Base-by-base conservation (phyloP, 805 yeast species). In the Zygotorulaspora sp. region DNA sequence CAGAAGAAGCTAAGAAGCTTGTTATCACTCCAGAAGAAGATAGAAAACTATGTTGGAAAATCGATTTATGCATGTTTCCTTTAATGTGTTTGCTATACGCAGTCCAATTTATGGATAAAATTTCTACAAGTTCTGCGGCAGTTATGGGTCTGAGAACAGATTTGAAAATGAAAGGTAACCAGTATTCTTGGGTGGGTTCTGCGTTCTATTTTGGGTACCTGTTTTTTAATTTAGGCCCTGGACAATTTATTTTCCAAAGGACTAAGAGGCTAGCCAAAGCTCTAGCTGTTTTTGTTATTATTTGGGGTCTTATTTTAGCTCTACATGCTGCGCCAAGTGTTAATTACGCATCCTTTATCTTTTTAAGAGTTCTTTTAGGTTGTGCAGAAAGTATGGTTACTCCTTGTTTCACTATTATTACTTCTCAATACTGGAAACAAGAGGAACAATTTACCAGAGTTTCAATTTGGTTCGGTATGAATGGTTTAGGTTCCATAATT, bases 151-250 rank as follows among this genome's bases (percentile, higher is more conserved):
- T 72, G 33, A 58, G 63, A 45, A 55, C 49, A 6, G 79, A 67
- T 41, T 57, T 68, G 46, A 60, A 62, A 41, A 74, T 75, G 75
- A 44, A 52, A 40, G 66, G 67, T 23, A 41, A 51, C 22, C 57
- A 67, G 52, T 71, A 74, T 49, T 57, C 75, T 33, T 74, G 83
- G 79, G 60, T 71, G 11, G 75, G 80, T n/a, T 68, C 80, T 1
- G 70, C 76, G 6, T 79, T 78, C 47, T 78, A 78, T 50, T 55
- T 82, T 26, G 89, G 88, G 2, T 83, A 80, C 53, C 56, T 82
- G 33, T 65, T 63, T 6, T 79, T 77, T 50, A 80, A 76, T 47
- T 59, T 72, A 38, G 55, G 61, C 11, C 53, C 56, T 9, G 56
- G 58, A 12, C 56, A 52, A 35, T 32, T 52, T 15, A 40, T 55